These are phyloP conservation scores for Phytophthora kernoviae DNA, from an alignment of 352 stramenopile species.

Conservation along the genomic window DNA sequence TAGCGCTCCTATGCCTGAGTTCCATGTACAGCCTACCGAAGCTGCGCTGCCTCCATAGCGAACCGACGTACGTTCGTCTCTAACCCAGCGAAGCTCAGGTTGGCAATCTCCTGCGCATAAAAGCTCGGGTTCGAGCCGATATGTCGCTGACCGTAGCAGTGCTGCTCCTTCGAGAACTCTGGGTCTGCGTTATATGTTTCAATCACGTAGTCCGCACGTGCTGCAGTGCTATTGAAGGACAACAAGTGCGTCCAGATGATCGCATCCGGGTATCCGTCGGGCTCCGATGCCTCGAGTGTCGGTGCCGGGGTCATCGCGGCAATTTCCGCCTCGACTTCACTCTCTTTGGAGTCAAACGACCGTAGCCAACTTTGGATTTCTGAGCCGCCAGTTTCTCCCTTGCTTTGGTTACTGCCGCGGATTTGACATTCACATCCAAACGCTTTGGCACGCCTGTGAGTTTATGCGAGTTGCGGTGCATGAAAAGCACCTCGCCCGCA, in stretches of 20 bases:
- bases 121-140: constrained; percentile 41
- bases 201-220: constrained; percentile 43
- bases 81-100: constrained; percentile 28
- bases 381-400: constrained; percentile 16
- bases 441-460: constrained; percentile 24
- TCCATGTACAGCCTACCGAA: not conserved
- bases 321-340: constrained; percentile 22
- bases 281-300: constrained; percentile 3
- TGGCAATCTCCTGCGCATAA: constrained; percentile 26
- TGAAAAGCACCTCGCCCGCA: constrained; percentile 45
- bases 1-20: too few species aligned
- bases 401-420: constrained; percentile 12
- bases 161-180: constrained; percentile 47
- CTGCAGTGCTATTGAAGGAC: constrained; percentile 51
- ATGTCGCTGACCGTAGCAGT: constrained; percentile 55
- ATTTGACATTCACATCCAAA: not conserved
- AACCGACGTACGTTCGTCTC: constrained; percentile 33
- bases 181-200: constrained; percentile 49
- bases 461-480: constrained; percentile 61
- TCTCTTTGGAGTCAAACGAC: constrained; percentile 18
- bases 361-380: constrained; percentile 7
- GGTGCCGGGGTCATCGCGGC: constrained; percentile 8
- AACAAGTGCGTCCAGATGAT: constrained; percentile 71
- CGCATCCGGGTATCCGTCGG: constrained; percentile 40
- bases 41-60: constrained; percentile 27